Base-by-base conservation (phyloP, 78 protist species). In the Polysphondylium violaceum region DNA sequence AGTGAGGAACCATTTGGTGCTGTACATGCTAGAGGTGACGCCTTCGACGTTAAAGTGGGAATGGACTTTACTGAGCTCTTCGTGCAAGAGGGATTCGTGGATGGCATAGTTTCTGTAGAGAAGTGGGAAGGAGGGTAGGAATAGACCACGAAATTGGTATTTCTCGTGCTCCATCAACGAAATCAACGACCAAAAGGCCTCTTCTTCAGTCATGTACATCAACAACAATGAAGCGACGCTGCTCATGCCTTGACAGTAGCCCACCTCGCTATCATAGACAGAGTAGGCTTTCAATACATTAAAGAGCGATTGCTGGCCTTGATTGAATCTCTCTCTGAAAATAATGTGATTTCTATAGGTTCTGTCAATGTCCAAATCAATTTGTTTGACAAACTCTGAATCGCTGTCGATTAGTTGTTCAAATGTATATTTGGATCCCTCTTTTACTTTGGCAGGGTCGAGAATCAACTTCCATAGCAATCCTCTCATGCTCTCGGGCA, bases 211-310 rank as follows among this genome's bases (percentile, higher is more conserved):
- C 91, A 95, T 73, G 65, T 95, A 90, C 94, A 95, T 87, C 12
- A 93, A 81, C 9, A 93, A 51, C 14, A 88, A 40, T 16, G 94
- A 93, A 0, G 96, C 93, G 2, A 95, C 33, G 72, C 88, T 77
- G 50, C 81, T 61, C 95, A 95, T 88, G 12, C 97, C 96, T 74
- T 92, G 95, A 60, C 91, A 83, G 65, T 93, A 95, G 4, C 97
- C 97, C 29, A 93, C 94, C 11, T 87, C 92, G n/a, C 40, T 51
- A 86, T 95, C 93, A 41, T 79, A 89, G 12, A 77, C 33, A 55
- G 89, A 38, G 56, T 95, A 95, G 1, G 97, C 95, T 21, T 90
- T 94, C 11, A 94, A 64, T 6, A 94, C 85, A 73, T 90, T 90
- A 61, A 90, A 94, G 14, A 94, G 35, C 29, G 78, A 31, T 67